A percentile compares a stretch with the other conserved stretches of the same genome.
Conservation (phyloP, 1,284 basidiomycete genomes). For the Schizopora paradoxa region DNA sequence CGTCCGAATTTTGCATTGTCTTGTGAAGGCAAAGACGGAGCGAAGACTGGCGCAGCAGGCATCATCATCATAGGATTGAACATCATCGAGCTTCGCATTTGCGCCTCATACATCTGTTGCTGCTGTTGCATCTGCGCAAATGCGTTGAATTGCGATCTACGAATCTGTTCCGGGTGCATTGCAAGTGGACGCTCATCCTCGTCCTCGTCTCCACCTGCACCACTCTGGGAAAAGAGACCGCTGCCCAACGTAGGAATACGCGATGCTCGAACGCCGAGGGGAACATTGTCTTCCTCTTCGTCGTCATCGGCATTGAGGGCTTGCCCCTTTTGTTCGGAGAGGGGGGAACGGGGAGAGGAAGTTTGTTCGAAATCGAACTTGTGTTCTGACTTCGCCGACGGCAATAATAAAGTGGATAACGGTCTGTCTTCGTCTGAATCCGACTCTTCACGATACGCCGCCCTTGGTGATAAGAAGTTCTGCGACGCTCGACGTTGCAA, state of each 20-base stretch:
- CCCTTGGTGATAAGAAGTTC: conserved; percentile 10
- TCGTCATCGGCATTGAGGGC: conserved; percentile 29
- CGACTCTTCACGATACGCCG: conserved; percentile 28
- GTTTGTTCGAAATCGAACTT: conserved; percentile 37
- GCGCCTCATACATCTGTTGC: conserved; percentile 69
- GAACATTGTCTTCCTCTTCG: conserved; percentile 65
- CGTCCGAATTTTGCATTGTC: conserved; percentile 61
- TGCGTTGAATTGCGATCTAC: conserved; percentile 67
- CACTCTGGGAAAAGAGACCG: conserved; percentile 19
- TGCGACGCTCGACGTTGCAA: conserved; percentile 45
- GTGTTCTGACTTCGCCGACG: conserved; percentile 13
- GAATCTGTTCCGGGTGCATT: conserved; percentile 70
- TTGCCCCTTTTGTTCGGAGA: conserved; percentile 13
- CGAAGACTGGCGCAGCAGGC: conserved; percentile 45
- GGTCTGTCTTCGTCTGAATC: conserved; percentile 74
- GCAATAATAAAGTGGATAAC: conserved; percentile 47
- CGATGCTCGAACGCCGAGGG: conserved; percentile 61
- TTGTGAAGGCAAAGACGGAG: conserved; percentile 38
- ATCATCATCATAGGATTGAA: conserved; percentile 62
- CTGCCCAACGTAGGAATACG: conserved; percentile 25
- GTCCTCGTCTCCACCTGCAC: conserved; percentile 23
- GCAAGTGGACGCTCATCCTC: conserved; percentile 55
- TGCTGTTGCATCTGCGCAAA: conserved; percentile 51
- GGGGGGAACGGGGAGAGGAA: conserved; percentile 22
- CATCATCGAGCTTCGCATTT: conserved; percentile 68